Evolutionary conservation across 345 rosid genomes (phyloP), one percentile per base, ranked within the genome.

Genomic region (Excoecaria cochinchinensis): DNA sequence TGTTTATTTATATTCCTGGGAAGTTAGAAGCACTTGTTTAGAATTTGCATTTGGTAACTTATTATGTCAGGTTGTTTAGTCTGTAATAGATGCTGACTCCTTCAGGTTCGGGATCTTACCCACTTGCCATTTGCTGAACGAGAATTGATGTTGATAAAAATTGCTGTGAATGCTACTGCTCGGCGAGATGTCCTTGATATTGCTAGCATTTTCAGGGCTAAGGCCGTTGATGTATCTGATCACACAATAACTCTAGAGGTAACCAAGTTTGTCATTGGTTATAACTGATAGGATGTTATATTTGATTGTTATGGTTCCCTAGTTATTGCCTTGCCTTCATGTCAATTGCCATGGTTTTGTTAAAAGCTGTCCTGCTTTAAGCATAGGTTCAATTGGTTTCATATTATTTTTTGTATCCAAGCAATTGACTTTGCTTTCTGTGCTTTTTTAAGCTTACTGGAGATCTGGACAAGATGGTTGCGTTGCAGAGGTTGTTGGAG

Each of bases 211-310:
- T 90, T 90, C 85, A 81, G 95, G 74, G 95, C 95, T 55, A 85
- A 61, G 77, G 92, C 91, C 53, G 89, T 89, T 80, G 91, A 90
- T 46, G 90, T 90, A 25, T 90, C 92, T 40, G 91, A 90, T 78
- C 95, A 90, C 72, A 90, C 95, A 72, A 85, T 90, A 66, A 89
- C 95, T 44, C 88, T 90, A 42, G 88, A 87, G 90, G 95, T 89
- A 76, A 76, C 62, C 62, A 8, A 6, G 9, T 56, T 21, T 56
- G 48, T 44, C 9, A 44, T 31, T 31, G 31, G 8, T 44, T 44
- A 44, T 4, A 3, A 10, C 48, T 44, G 8, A 44, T 44, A 44
- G 10, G 9, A 44, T 21, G 22, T 3, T 59, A 59, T 59, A 5
- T 31, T 59, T 14, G 63, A 59, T 59, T 13, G 22, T 58, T 58